phyloP scores from a whole-genome alignment of 305 asterid species.

The Fraxinus dipetala region DNA sequence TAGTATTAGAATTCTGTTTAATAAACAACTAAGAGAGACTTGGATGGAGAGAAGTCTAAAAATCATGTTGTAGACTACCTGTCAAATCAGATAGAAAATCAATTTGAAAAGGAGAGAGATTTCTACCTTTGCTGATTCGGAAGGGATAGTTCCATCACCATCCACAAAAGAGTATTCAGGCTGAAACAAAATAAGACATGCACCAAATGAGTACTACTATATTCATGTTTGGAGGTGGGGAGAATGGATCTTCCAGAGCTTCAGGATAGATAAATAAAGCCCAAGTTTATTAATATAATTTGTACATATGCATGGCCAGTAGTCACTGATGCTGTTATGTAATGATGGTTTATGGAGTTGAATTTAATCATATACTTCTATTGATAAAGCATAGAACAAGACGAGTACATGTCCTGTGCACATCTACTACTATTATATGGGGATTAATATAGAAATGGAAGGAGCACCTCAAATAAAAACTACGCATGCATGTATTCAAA shows the following conservation, averaged over 20 bases:
- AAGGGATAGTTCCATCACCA: constrained; percentile 95
- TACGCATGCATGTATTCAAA: background rate
- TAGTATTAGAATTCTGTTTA: background rate
- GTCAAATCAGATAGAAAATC: background rate
- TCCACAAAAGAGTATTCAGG: constrained; percentile 74
- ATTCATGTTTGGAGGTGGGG: background rate
- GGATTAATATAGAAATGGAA: background rate
- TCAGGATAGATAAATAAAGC: background rate
- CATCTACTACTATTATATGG: background rate
- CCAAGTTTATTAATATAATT: background rate
- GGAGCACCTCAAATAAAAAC: background rate
- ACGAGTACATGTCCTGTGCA: background rate
- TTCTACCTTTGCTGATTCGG: constrained; percentile 77
- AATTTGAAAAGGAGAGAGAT: background rate
- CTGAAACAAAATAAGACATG: constrained; percentile 38
- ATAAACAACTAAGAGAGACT: background rate
- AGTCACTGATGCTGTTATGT: background rate
- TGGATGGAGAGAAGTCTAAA: background rate
- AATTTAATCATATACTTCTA: background rate
- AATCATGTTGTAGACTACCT: background rate
- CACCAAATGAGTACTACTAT: background rate
- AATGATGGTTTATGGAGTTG: background rate
- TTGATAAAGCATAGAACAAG: background rate
- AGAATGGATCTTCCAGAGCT: background rate
- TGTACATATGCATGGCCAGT: background rate